A percentile compares a stretch with the other conserved stretches of the same genome.
Evolutionary conservation across 129 eudicot genomes (phyloP).

Genomic region (Sambucus nigra): DNA sequence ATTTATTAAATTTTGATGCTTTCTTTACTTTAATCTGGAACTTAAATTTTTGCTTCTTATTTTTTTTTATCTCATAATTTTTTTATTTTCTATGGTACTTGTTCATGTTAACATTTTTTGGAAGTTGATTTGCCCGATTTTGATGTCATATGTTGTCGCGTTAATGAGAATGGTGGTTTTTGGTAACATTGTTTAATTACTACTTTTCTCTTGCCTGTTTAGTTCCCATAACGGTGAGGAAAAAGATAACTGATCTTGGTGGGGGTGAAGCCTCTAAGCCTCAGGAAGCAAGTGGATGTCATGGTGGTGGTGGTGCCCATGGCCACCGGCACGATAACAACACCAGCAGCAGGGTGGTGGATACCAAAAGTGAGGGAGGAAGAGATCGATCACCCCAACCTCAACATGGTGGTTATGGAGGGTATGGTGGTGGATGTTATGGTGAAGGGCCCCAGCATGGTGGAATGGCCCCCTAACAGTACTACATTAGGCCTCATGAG

Average conservation of each 20-base stretch:
- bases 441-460: slow-evolving; percentile 46
- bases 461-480: slow-evolving; percentile 49
- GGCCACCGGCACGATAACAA: slow-evolving; percentile 34
- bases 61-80: not conserved
- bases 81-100: not conserved
- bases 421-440: slow-evolving; percentile 41
- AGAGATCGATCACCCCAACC: slow-evolving; percentile 47
- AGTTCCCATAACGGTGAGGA: slow-evolving; percentile 60
- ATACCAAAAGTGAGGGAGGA: slow-evolving; percentile 59
- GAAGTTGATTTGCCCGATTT: not conserved
- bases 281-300: slow-evolving; percentile 46
- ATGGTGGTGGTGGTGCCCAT: slow-evolving; percentile 20
- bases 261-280: slow-evolving; percentile 45
- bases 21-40: too few species aligned
- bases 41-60: too few species aligned
- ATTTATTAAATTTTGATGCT: not conserved
- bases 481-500: slow-evolving; percentile 8
- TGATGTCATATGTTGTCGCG: too few species aligned
- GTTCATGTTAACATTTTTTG: not conserved
- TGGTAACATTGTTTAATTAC: too few species aligned
- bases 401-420: slow-evolving; percentile 25
- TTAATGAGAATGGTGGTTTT: not conserved
- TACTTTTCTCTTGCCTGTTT: not conserved
- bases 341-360: slow-evolving; percentile 35
- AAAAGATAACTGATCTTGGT: slow-evolving; percentile 51